Evolutionary conservation across 176 grass and related monocot species (phyloP).

Genomic region (Aegilops speltoides): DNA sequence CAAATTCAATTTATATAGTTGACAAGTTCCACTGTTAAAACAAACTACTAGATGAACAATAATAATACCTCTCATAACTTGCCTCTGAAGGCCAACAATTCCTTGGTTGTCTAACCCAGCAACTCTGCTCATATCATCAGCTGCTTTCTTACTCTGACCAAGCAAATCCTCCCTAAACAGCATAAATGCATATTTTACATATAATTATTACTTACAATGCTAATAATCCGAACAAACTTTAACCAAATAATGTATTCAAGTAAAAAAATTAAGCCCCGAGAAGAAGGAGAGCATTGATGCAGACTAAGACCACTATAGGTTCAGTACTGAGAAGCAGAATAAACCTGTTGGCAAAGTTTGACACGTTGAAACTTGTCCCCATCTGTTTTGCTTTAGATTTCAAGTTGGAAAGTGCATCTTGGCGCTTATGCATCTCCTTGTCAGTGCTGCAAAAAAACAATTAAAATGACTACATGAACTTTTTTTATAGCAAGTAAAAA

Average conservation of each 20-base stretch:
- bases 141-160: constrained; percentile 69
- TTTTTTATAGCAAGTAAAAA: background rate
- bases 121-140: constrained; percentile 80
- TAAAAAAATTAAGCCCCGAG: background rate
- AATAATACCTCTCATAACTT: constrained; percentile 85
- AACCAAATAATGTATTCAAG: background rate
- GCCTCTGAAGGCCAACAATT: constrained; percentile 91
- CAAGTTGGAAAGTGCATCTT: constrained; percentile 78
- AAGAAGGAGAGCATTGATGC: background rate
- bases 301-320: background rate
- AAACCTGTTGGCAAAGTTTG: constrained; percentile 91
- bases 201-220: constrained; percentile 3
- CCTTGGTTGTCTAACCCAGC: constrained; percentile 92
- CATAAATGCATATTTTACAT: constrained; percentile 12
- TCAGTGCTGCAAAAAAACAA: constrained; percentile 52
- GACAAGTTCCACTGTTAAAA: background rate
- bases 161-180: constrained; percentile 82
- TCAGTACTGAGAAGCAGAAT: constrained; percentile 3
- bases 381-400: constrained; percentile 89
- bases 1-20: constrained; percentile 16
- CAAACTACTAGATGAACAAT: background rate
- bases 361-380: constrained; percentile 78
- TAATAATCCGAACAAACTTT: background rate
- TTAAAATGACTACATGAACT: background rate
- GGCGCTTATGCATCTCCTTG: constrained; percentile 86